Evolutionary conservation across 2,329 filamentous ascomycete genomes (phyloP).

Genomic region (Claviceps pazoutovae): DNA sequence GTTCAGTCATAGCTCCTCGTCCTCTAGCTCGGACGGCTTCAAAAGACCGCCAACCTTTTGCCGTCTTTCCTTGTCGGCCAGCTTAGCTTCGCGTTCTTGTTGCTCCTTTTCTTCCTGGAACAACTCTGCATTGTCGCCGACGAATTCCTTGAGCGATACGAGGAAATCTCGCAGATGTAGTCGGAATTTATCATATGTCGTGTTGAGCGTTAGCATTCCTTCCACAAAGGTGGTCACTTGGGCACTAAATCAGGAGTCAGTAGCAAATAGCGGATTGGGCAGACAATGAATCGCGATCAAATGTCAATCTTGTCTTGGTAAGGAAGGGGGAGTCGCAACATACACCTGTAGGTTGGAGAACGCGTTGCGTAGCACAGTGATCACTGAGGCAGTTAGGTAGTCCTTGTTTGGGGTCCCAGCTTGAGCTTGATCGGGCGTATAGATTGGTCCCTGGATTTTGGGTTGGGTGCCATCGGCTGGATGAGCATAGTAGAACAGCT

Average conservation of each 20-base stretch:
- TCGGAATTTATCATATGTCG: conserved; percentile 87
- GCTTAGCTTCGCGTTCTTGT: conserved; percentile 70
- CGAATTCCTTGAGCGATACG: conserved; percentile 92
- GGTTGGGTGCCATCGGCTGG: conserved; percentile 51
- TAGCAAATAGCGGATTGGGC: neutral
- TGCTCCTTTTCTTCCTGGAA: conserved; percentile 92
- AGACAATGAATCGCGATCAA: too few species aligned
- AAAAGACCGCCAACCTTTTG: conserved; percentile 92
- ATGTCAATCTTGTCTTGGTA: neutral
- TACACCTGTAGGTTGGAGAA: conserved; percentile 88
- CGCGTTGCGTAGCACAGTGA: conserved; percentile 69
- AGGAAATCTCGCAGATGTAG: conserved; percentile 92
- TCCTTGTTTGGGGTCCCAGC: conserved; percentile 78
- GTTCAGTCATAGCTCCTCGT: conserved; percentile 78
- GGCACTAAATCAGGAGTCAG: conserved; percentile 31
- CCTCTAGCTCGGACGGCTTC: conserved; percentile 93
- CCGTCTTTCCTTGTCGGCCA: conserved; percentile 77
- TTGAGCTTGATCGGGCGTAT: conserved; percentile 68
- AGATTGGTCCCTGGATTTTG: conserved; percentile 88
- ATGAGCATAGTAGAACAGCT: conserved; percentile 93
- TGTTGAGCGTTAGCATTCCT: conserved; percentile 76
- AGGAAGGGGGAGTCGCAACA: conserved; percentile 22
- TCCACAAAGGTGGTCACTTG: conserved; percentile 89
- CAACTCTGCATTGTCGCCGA: conserved; percentile 86
- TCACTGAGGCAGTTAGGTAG: conserved; percentile 80